Evolutionary conservation across 1,139 yeast species (phyloP).

Genomic region (Entelexis sorbosivorans): DNA sequence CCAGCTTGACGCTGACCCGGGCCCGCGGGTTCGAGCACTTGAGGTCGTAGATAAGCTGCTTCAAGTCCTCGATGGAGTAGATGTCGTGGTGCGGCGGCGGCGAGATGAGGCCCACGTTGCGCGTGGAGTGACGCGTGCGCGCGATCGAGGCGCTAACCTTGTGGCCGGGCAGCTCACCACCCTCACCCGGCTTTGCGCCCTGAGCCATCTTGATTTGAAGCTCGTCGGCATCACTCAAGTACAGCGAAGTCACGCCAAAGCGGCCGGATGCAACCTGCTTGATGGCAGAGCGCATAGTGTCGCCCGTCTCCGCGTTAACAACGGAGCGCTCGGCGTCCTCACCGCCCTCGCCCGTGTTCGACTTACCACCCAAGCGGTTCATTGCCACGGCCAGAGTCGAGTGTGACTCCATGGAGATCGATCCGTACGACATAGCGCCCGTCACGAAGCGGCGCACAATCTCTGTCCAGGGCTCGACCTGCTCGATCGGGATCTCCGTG

Average conservation of each 20-base stretch:
- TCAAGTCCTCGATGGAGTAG: conserved; percentile 93
- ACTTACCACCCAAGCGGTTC: conserved; percentile 95
- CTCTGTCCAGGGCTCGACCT: conserved; percentile 99
- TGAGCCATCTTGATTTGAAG: conserved; percentile 98
- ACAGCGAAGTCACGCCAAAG: conserved; percentile 93
- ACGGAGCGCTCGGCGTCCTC: conserved; percentile 88
- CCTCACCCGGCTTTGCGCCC: conserved; percentile 99
- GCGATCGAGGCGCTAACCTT: conserved; percentile 84
- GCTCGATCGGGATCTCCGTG: conserved; percentile 79
- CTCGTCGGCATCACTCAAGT: conserved; percentile 92
- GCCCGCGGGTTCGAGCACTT: conserved; percentile 97
- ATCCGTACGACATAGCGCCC: conserved; percentile 99
- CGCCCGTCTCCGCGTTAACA: conserved; percentile 64
- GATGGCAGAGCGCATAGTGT: conserved; percentile 95
- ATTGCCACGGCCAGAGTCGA: conserved; percentile 95
- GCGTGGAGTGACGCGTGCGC: conserved; percentile 91
- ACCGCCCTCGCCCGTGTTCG: conserved; percentile 99
- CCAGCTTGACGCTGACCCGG: conserved; percentile 89
- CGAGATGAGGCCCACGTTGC: conserved; percentile 92
- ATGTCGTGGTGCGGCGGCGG: conserved; percentile 99
- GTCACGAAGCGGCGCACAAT: conserved; percentile 94
- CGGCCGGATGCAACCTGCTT: conserved; percentile 97
- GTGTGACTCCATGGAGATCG: conserved; percentile 97
- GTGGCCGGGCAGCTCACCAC: conserved; percentile 96
- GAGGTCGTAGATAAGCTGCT: conserved; percentile 90